These are phyloP conservation scores for Saccharomycopsis fermentans DNA, from an alignment of 805 yeast genomes.

Conservation along the genomic window DNA sequence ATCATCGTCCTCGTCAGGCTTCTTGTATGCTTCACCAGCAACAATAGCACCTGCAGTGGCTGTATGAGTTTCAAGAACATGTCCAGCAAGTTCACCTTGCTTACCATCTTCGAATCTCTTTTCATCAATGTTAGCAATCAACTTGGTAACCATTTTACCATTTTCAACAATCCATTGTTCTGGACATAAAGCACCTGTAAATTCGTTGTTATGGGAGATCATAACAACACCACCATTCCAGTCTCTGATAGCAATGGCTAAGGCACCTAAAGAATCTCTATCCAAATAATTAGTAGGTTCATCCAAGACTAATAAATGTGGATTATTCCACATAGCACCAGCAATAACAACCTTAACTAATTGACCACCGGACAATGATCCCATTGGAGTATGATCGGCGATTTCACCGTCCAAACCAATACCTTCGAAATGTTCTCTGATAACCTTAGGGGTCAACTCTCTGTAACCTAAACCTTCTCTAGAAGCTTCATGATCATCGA, in stretches of 20 bases:
- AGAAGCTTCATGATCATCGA: slow-evolving; percentile 98
- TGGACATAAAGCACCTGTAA: slow-evolving; percentile 94
- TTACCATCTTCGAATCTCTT: slow-evolving; percentile 78
- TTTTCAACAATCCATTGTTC: slow-evolving; percentile 97
- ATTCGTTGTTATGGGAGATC: slow-evolving; percentile 96
- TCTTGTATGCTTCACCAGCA: slow-evolving; percentile 24
- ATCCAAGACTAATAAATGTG: slow-evolving; percentile 89
- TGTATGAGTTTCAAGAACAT: slow-evolving; percentile 36
- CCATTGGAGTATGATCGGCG: slow-evolving; percentile 96
- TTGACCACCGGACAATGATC: slow-evolving; percentile 96
- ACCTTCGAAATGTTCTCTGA: slow-evolving; percentile 92
- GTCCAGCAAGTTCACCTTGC: slow-evolving; percentile 42
- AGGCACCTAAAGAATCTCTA: slow-evolving; percentile 95
- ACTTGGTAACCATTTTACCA: slow-evolving; percentile 80
- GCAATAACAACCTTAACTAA: slow-evolving; percentile 97
- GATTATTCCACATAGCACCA: slow-evolving; percentile 99
- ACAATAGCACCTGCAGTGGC: slow-evolving; percentile 35
- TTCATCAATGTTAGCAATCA: slow-evolving; percentile 63
- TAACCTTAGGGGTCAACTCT: slow-evolving; percentile 82
- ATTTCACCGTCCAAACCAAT: slow-evolving; percentile 97
- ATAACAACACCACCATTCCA: slow-evolving; percentile 98
- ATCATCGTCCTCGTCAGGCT: slow-evolving; percentile 54
- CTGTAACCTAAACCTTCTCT: slow-evolving; percentile 97
- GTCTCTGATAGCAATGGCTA: slow-evolving; percentile 95
- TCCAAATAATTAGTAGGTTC: slow-evolving; percentile 98